A percentile compares a stretch with the other conserved stretches of the same genome.
Evolutionary conservation across 2,329 filamentous ascomycete genomes (phyloP).

Genomic region (Aspergillus sp.): DNA sequence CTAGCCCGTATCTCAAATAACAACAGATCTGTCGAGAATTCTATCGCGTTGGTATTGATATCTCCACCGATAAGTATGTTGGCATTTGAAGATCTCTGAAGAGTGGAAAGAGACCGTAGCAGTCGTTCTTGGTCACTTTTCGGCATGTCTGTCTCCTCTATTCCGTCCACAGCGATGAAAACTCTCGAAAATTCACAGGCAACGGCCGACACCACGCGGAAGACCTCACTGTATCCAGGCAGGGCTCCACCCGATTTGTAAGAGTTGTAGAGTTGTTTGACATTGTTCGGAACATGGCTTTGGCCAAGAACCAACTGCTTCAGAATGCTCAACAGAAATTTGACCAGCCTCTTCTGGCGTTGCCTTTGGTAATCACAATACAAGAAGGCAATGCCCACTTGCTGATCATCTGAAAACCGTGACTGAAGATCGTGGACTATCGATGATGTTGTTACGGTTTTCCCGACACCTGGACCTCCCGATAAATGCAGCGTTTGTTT

Average conservation of each 20-base stretch:
- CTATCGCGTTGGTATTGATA: no score
- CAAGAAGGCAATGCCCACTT: background rate
- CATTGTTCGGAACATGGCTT: background rate
- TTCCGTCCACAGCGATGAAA: background rate
- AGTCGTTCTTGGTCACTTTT: background rate
- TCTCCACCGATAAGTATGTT: background rate
- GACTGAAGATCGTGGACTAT: background rate
- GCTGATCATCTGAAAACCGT: background rate
- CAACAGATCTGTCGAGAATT: background rate
- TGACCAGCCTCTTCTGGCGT: background rate
- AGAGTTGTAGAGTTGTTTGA: background rate
- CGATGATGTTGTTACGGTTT: background rate
- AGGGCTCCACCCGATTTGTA: background rate
- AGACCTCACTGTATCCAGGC: background rate
- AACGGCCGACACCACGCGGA: background rate
- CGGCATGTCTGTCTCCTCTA: background rate
- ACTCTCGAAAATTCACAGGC: background rate
- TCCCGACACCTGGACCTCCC: background rate
- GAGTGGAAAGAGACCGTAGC: background rate
- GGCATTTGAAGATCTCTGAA: background rate
- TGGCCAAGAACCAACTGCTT: background rate
- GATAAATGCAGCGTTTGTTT: background rate
- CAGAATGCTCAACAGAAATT: background rate
- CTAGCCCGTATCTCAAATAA: background rate
- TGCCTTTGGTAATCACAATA: background rate